Conservation (phyloP, 1,284 basidiomycete genomes). For the Ceraceosorus bombacis region DNA sequence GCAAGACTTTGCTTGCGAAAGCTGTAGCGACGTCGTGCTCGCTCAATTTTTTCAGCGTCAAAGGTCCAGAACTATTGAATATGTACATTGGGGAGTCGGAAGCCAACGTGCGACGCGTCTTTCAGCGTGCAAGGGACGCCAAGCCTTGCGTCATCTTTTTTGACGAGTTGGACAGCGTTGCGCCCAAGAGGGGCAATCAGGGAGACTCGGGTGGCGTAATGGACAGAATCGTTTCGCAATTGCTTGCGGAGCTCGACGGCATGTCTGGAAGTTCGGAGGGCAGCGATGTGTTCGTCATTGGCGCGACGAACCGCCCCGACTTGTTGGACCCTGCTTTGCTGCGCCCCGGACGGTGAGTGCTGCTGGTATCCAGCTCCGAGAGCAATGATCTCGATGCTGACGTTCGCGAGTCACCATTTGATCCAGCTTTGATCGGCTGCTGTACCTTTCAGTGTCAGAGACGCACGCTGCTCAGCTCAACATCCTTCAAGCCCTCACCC, state of each 20-base stretch:
- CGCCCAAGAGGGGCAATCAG: slow-evolving; percentile 52
- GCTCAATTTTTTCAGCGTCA: slow-evolving; percentile 53
- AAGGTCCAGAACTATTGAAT: slow-evolving; percentile 52
- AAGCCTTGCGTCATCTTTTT: slow-evolving; percentile 53
- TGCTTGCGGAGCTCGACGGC: slow-evolving; percentile 52
- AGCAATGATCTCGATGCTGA: neutral
- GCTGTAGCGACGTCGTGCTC: slow-evolving; percentile 61
- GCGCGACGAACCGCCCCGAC: slow-evolving; percentile 52
- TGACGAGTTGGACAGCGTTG: slow-evolving; percentile 52
- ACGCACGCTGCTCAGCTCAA: slow-evolving; percentile 78
- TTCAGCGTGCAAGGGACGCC: slow-evolving; percentile 51
- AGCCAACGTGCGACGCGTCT: slow-evolving; percentile 52
- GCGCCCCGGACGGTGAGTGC: slow-evolving; percentile 48
- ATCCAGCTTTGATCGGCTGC: slow-evolving; percentile 84
- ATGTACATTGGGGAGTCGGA: slow-evolving; percentile 54
- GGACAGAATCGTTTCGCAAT: slow-evolving; percentile 52
- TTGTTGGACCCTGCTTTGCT: slow-evolving; percentile 51
- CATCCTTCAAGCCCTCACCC: slow-evolving; percentile 80
- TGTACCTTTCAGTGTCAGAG: slow-evolving; percentile 88
- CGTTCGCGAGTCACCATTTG: neutral
- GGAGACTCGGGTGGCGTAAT: slow-evolving; percentile 53
- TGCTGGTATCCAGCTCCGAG: neutral
- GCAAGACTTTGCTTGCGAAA: slow-evolving; percentile 52
- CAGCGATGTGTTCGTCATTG: slow-evolving; percentile 52
- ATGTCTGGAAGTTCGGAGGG: slow-evolving; percentile 39